Percentiles rank a stretch among this genome's conserved stretches.
phyloP scores from a whole-genome alignment of 2,329 filamentous ascomycete genomes.

The Elsinoe necatrix region DNA sequence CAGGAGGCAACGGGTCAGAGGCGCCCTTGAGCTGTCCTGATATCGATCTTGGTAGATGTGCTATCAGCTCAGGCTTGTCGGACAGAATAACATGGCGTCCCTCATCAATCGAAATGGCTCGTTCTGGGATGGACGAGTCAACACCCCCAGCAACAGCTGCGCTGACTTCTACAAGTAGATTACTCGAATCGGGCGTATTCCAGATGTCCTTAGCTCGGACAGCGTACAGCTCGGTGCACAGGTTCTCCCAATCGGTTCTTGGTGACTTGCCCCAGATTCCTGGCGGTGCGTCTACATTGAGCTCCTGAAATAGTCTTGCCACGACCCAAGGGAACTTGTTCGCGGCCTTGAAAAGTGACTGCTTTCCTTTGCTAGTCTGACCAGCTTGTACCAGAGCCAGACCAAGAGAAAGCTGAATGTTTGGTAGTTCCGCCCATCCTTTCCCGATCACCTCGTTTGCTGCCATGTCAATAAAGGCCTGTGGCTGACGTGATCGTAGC shows the following conservation, averaged over 20 bases:
- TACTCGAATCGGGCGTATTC: slow-evolving; percentile 65
- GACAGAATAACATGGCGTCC: slow-evolving; percentile 73
- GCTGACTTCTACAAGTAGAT: slow-evolving; percentile 61
- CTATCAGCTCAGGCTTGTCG: slow-evolving; percentile 62
- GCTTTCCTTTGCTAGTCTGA: slow-evolving; percentile 56
- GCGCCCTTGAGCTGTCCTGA: slow-evolving; percentile 60
- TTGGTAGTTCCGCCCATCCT: slow-evolving; percentile 49
- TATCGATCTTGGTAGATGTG: slow-evolving; percentile 57
- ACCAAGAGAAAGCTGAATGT: slow-evolving; percentile 67
- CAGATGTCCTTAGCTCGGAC: slow-evolving; percentile 72
- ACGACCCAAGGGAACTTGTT: slow-evolving; percentile 76
- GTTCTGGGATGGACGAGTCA: slow-evolving; percentile 35
- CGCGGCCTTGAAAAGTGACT: slow-evolving; percentile 59
- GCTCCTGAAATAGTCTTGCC: slow-evolving; percentile 66
- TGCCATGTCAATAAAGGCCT: slow-evolving; percentile 66
- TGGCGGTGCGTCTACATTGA: slow-evolving; percentile 68
- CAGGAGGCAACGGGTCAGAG: slow-evolving; percentile 74
- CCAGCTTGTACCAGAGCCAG: slow-evolving; percentile 67
- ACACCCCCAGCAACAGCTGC: slow-evolving; percentile 41
- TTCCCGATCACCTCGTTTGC: slow-evolving; percentile 41
- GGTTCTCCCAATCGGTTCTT: slow-evolving; percentile 54
- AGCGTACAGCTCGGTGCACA: slow-evolving; percentile 69
- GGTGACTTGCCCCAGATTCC: slow-evolving; percentile 74
- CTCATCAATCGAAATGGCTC: slow-evolving; percentile 45
- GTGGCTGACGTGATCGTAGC: slow-evolving; percentile 67